Evolutionary conservation across 164 flowering plant species (phyloP).

Genomic region (Macadamia tetraphylla): DNA sequence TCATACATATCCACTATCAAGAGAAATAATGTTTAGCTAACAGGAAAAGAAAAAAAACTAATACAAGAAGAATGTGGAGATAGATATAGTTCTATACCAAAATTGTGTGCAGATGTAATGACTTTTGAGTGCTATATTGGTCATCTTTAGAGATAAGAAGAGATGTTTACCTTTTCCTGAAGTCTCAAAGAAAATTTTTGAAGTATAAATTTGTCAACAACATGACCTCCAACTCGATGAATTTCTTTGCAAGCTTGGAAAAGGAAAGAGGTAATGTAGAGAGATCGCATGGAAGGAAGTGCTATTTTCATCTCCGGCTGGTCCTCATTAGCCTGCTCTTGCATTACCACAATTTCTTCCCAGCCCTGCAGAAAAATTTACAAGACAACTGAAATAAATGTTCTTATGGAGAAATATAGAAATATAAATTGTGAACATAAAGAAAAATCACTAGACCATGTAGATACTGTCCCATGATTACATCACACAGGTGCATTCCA

Average conservation of each 20-base stretch:
- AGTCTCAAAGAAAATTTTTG: conserved; percentile 61
- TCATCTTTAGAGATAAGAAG: neutral
- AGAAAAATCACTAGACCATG: neutral
- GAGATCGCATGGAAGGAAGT: conserved; percentile 95
- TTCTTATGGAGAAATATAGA: too few species aligned
- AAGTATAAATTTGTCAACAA: conserved; percentile 74
- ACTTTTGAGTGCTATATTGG: too few species aligned
- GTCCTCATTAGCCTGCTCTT: conserved; percentile 56
- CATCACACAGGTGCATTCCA: too few species aligned
- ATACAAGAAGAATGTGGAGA: neutral
- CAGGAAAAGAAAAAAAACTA: neutral
- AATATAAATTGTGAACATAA: neutral
- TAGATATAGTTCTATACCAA: too few species aligned
- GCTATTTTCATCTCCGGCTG: conserved; percentile 74
- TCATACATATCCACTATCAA: neutral
- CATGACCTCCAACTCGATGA: conserved; percentile 93
- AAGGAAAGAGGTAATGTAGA: conserved; percentile 65
- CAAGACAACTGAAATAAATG: neutral
- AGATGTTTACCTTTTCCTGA: conserved; percentile 58
- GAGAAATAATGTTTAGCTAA: neutral
- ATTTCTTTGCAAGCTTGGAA: conserved; percentile 90
- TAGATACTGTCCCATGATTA: too few species aligned
- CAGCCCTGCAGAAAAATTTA: conserved; percentile 62
- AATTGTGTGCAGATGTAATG: too few species aligned
- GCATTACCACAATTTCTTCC: conserved; percentile 86